phyloP scores from a whole-genome alignment of 306 rosid genomes.

The Trichosanthes truncata region DNA sequence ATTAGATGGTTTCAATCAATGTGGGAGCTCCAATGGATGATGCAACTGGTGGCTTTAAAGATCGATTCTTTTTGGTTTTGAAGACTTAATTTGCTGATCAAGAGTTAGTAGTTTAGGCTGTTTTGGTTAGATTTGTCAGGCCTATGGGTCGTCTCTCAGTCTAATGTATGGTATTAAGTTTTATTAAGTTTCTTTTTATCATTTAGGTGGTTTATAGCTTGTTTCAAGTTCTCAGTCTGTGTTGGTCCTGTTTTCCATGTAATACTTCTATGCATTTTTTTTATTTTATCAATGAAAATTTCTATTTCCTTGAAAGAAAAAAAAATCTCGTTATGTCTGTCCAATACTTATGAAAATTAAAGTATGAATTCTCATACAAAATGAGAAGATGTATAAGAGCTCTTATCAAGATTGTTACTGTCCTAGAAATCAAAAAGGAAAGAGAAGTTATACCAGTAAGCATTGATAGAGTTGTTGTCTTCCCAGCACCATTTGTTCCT shows the following conservation, averaged over 20 bases:
- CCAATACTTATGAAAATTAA: too few species aligned
- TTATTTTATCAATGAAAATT: not conserved
- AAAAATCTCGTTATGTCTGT: too few species aligned
- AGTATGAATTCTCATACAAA: too few species aligned
- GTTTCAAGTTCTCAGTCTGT: not conserved
- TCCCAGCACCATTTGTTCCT: constrained; percentile 99
- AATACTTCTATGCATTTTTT: too few species aligned
- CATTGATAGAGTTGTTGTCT: constrained; percentile 90
- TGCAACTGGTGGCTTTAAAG: not conserved
- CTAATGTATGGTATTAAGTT: not conserved
- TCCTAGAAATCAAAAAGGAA: not conserved
- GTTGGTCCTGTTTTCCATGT: not conserved
- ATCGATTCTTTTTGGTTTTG: not conserved
- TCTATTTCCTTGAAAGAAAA: not conserved
- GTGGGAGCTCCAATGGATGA: too few species aligned
- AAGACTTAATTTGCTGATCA: not conserved
- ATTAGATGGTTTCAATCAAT: too few species aligned
- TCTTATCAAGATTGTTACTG: not conserved
- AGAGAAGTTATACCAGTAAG: constrained; percentile 46
- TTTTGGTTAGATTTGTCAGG: not conserved
- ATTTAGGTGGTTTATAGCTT: not conserved
- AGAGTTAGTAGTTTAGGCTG: not conserved
- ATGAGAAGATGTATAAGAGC: not conserved
- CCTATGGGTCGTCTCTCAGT: too few species aligned
- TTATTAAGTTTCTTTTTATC: too few species aligned